Evolutionary conservation across 768 basidiomycete species (phyloP).

Genomic region (Naganishia onofrii): DNA sequence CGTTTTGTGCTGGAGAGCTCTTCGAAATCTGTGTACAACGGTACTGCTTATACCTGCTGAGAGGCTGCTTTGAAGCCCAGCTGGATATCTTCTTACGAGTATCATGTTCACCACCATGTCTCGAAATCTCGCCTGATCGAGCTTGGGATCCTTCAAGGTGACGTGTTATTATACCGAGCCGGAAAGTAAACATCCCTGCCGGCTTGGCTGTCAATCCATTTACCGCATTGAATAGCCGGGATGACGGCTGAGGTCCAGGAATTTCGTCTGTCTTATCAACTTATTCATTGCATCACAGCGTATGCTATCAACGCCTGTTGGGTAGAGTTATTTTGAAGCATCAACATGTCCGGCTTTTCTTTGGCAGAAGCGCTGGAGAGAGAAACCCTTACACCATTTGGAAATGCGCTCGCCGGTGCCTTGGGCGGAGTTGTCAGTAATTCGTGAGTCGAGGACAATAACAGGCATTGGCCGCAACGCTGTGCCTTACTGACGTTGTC

Average conservation of each 20-base stretch:
- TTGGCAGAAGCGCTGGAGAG: slow-evolving; percentile 24
- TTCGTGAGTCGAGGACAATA: slow-evolving; percentile 23
- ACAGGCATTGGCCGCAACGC: too few species aligned
- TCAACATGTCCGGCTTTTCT: slow-evolving; percentile 13
- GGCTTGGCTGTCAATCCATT: slow-evolving; percentile 6
- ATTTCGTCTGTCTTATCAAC: neutral
- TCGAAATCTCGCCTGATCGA: slow-evolving; percentile 19
- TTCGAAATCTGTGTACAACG: neutral
- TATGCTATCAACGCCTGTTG: too few species aligned
- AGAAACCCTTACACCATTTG: slow-evolving; percentile 31
- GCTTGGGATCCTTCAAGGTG: neutral
- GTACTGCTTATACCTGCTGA: too few species aligned
- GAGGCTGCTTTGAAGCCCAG: too few species aligned
- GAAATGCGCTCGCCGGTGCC: slow-evolving; percentile 32
- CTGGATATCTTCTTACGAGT: neutral
- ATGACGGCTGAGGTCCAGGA: too few species aligned
- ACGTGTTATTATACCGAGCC: neutral
- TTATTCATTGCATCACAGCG: too few species aligned
- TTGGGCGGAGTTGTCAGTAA: slow-evolving; percentile 32
- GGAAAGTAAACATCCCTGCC: slow-evolving; percentile 14
- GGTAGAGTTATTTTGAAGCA: neutral
- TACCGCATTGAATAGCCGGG: slow-evolving; percentile 14
- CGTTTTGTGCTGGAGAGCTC: neutral
- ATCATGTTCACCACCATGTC: slow-evolving; percentile 14
- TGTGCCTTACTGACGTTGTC: neutral